Base-by-base conservation (phyloP, 768 basidiomycete species). In the Mycena amicta region DNA sequence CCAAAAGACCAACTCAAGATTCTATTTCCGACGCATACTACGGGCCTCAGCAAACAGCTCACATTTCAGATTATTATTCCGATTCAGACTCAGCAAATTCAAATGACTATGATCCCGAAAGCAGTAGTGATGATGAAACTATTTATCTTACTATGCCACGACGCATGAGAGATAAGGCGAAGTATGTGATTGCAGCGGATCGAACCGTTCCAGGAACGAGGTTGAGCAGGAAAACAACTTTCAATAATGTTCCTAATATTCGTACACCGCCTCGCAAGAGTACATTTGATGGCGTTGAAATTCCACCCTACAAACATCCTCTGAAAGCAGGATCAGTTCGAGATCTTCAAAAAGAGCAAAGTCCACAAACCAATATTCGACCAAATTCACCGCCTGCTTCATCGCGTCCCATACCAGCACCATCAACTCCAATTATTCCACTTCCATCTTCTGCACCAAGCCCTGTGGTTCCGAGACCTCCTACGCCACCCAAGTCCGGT, bases 271-370 rank as follows among this genome's bases (percentile, higher is more conserved):
- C 30, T 26, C 16, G 28, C 16, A 29, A 43, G 18, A 29, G 46
- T 20, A 29, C 46, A 11, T 53, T 59, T 25, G 57, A 59, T 27
- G 57, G 57, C 13, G 57, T 59, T 20, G 25, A 53, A 16, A n/a
- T 30, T 16, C 54, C 41, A 5, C 18, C 39, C 41, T 22, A 4
- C 18, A 11, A 18, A 11, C 12, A 5, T 30, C 41, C 47, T 3
- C 2, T 8, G 8, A 3, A 8, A 46, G 45, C 16, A 47, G 28
- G n/a, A 26, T 4, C 13, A 3, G 46, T 46, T 11, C 13, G 8
- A 41, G 23, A 15, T 40, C 11, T 22, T 12, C 33, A 11, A 25
- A 45, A 16, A 23, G 43, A 45, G 12, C 15, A 5, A 16, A 23
- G 8, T 15, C 12, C 43, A 45, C 8, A 16, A 8, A 37, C 33